Percentiles rank a stretch among this genome's conserved stretches.
These are phyloP conservation scores for Nakataea oryzae DNA, from an alignment of 2,329 filamentous ascomycete species.

Conservation along the genomic window DNA sequence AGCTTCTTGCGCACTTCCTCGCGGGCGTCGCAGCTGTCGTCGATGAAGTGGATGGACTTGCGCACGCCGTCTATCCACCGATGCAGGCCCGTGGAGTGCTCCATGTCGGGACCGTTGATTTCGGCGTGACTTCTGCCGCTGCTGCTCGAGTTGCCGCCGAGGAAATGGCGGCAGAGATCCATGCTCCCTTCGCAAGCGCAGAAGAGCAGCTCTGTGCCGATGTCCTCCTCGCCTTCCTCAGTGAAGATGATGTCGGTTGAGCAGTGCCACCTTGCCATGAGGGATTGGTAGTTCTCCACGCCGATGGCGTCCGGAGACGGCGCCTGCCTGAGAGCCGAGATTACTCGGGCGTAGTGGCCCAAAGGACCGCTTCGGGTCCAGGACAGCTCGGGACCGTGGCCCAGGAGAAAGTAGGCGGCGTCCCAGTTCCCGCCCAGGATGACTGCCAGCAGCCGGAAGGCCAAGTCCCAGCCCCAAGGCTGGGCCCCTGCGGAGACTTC, in stretches of 20 bases:
- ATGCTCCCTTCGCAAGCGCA: not conserved
- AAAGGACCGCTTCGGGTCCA: not conserved
- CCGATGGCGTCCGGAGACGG: not conserved
- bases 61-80: not conserved
- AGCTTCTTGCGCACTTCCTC: not conserved
- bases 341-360: not conserved
- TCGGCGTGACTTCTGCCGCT: too few relatives aligned
- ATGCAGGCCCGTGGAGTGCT: not conserved
- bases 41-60: not conserved
- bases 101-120: not conserved
- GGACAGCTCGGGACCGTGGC: not conserved
- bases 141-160: conserved; percentile 15
- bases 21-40: not conserved
- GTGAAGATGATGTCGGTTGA: not conserved
- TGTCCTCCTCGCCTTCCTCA: not conserved
- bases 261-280: not conserved
- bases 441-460: not conserved
- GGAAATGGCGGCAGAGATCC: conserved; percentile 16
- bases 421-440: not conserved
- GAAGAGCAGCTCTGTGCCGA: not conserved
- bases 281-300: not conserved
- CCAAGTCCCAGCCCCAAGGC: not conserved
- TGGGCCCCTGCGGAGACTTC: not conserved
- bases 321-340: not conserved
- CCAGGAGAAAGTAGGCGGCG: not conserved